Evolutionary conservation across 1,139 yeast species (phyloP).

Genomic region (Suhomyces taliae): DNA sequence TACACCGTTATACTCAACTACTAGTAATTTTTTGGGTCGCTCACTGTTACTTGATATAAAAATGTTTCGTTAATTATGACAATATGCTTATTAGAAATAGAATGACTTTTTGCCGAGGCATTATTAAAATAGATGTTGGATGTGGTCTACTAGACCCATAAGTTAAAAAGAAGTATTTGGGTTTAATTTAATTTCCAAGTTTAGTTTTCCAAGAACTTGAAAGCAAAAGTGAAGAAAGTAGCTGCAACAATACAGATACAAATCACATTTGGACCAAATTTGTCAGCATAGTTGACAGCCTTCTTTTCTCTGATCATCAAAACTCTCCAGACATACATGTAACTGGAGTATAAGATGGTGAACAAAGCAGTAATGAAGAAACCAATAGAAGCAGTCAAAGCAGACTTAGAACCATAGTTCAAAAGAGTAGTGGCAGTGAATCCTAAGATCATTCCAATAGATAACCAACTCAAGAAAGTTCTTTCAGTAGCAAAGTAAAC

Average conservation of each 20-base stretch:
- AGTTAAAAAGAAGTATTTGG: neutral
- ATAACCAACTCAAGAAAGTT: constrained; percentile 75
- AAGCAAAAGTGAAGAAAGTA: constrained; percentile 68
- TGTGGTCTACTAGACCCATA: neutral
- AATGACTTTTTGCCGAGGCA: neutral
- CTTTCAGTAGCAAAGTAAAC: constrained; percentile 85
- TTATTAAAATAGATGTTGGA: too few species aligned
- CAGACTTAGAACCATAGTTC: constrained; percentile 65
- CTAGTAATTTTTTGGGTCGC: too few species aligned
- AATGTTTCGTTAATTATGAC: neutral
- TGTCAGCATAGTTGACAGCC: constrained; percentile 84
- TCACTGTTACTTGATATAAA: too few species aligned
- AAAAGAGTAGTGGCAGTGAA: constrained; percentile 72
- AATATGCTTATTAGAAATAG: constrained; percentile 3
- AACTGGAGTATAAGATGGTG: constrained; percentile 72
- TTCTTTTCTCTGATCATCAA: constrained; percentile 77
- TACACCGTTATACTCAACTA: too few species aligned
- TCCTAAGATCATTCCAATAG: constrained; percentile 69
- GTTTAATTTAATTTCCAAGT: neutral
- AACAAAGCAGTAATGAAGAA: constrained; percentile 79
- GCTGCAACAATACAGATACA: constrained; percentile 74
- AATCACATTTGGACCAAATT: constrained; percentile 80
- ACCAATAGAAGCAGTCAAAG: constrained; percentile 85
- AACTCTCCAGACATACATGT: constrained; percentile 79
- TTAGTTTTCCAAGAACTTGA: constrained; percentile 41